A percentile compares a stretch with the other conserved stretches of the same genome.
These are phyloP conservation scores for Fusarium avenaceum DNA, from an alignment of 2,329 filamentous ascomycete species.

Conservation along the genomic window DNA sequence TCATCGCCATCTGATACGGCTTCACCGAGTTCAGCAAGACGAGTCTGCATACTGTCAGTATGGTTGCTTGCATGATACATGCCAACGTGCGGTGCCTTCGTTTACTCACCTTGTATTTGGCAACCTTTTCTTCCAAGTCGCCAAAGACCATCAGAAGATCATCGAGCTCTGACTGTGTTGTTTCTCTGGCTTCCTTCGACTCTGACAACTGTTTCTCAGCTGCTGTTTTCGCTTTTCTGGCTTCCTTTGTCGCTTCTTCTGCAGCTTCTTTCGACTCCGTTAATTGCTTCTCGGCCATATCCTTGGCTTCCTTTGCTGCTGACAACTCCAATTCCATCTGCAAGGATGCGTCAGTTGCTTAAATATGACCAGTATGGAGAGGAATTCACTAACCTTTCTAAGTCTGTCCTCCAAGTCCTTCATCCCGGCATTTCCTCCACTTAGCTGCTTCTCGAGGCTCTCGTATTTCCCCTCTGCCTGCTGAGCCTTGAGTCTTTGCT, in stretches of 20 bases:
- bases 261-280: slow-evolving; percentile 68
- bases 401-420: slow-evolving; percentile 45
- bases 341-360: slow-evolving; percentile 30
- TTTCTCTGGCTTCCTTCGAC: slow-evolving; percentile 73
- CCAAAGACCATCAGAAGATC: slow-evolving; percentile 85
- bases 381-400: slow-evolving; percentile 44
- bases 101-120: slow-evolving; percentile 76
- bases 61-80: background rate
- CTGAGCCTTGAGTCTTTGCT: slow-evolving; percentile 42
- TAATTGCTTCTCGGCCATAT: slow-evolving; percentile 59
- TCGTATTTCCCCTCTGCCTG: slow-evolving; percentile 44
- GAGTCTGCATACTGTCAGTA: slow-evolving; percentile 58
- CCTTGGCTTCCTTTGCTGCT: slow-evolving; percentile 72
- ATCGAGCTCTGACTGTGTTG: slow-evolving; percentile 80
- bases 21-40: slow-evolving; percentile 75
- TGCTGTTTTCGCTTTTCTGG: slow-evolving; percentile 72
- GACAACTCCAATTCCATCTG: slow-evolving; percentile 53
- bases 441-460: slow-evolving; percentile 49
- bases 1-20: slow-evolving; percentile 83
- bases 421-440: slow-evolving; percentile 33
- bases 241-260: slow-evolving; percentile 65
- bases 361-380: slow-evolving; percentile 43
- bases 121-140: slow-evolving; percentile 82
- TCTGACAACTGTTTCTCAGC: slow-evolving; percentile 52
- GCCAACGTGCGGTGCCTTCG: background rate